phyloP scores from a whole-genome alignment of 1,139 yeast genomes.

The Martiniozyma asiatica region DNA sequence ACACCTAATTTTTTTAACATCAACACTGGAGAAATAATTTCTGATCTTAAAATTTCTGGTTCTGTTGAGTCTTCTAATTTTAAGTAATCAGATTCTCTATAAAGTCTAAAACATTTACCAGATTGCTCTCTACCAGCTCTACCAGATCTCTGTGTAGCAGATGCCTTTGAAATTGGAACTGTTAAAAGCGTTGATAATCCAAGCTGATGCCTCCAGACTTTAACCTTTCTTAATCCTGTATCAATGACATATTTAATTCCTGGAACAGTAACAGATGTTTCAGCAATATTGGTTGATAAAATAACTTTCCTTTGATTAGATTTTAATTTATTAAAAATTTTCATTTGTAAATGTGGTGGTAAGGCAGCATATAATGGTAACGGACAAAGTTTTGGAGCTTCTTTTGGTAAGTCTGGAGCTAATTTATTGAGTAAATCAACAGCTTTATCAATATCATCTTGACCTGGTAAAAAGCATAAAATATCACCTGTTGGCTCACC shows the following conservation, averaged over 20 bases:
- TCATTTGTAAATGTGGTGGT: conserved; percentile 71
- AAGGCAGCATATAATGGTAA: conserved; percentile 88
- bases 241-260: conserved; percentile 94
- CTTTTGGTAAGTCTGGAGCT: conserved; percentile 56
- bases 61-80: conserved; percentile 70
- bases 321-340: conserved; percentile 55
- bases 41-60: conserved; percentile 83
- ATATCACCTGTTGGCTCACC: conserved; percentile 82
- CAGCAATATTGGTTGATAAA: conserved; percentile 90
- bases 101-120: conserved; percentile 83
- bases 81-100: conserved; percentile 57
- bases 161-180: conserved; percentile 86
- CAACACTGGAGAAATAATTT: conserved; percentile 71
- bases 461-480: conserved; percentile 86
- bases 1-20: conserved; percentile 78
- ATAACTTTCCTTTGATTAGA: conserved; percentile 66
- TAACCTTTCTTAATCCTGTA: conserved; percentile 83
- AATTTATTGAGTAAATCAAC: conserved; percentile 49
- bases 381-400: conserved; percentile 66
- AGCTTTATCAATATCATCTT: conserved; percentile 89
- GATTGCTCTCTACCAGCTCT: conserved; percentile 96
- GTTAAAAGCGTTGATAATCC: conserved; percentile 86
- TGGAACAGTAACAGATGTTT: conserved; percentile 89
- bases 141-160: conserved; percentile 93
- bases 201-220: conserved; percentile 86